Conservation (phyloP, 352 stramenopile genomes). For the Globisporangium echinulatum region DNA sequence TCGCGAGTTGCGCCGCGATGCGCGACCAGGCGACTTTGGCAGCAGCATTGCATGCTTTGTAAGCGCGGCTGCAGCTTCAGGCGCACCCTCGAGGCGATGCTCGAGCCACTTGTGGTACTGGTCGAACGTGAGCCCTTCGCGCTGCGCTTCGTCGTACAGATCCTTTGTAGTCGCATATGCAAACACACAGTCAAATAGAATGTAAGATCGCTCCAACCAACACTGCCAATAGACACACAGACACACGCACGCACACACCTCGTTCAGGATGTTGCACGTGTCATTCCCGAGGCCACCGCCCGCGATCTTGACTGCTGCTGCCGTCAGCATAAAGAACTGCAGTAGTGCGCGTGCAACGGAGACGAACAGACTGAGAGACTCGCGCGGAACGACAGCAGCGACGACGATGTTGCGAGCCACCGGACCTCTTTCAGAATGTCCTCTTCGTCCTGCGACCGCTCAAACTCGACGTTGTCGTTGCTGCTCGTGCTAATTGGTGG, state of each 20-base stretch:
- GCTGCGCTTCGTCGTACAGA: slow-evolving; percentile 41
- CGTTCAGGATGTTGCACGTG: slow-evolving; percentile 57
- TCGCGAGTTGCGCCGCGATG: too few species aligned
- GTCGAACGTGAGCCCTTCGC: slow-evolving; percentile 46
- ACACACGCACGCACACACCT: slow-evolving; percentile 6
- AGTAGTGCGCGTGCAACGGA: slow-evolving; percentile 13
- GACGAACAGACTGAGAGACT: slow-evolving; percentile 31
- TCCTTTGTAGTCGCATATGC: slow-evolving; percentile 12
- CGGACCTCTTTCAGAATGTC: slow-evolving; percentile 44
- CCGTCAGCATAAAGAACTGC: slow-evolving; percentile 60
- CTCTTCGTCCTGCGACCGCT: slow-evolving; percentile 5
- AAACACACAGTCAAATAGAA: neutral
- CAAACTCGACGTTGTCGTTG: neutral
- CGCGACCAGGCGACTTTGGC: neutral
- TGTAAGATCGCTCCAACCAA: neutral
- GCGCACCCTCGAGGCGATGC: slow-evolving; percentile 22
- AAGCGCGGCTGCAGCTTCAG: slow-evolving; percentile 3
- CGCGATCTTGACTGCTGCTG: slow-evolving; percentile 45
- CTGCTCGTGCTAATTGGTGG: too few species aligned
- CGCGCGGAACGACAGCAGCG: slow-evolving; percentile 11
- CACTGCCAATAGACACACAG: neutral
- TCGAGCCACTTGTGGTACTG: slow-evolving; percentile 52
- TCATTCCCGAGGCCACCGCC: slow-evolving; percentile 45
- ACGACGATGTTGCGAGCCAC: slow-evolving; percentile 10
- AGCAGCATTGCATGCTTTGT: neutral